These are phyloP conservation scores for Fusarium verrucosum DNA, from an alignment of 2,329 filamentous ascomycete species.

Conservation along the genomic window DNA sequence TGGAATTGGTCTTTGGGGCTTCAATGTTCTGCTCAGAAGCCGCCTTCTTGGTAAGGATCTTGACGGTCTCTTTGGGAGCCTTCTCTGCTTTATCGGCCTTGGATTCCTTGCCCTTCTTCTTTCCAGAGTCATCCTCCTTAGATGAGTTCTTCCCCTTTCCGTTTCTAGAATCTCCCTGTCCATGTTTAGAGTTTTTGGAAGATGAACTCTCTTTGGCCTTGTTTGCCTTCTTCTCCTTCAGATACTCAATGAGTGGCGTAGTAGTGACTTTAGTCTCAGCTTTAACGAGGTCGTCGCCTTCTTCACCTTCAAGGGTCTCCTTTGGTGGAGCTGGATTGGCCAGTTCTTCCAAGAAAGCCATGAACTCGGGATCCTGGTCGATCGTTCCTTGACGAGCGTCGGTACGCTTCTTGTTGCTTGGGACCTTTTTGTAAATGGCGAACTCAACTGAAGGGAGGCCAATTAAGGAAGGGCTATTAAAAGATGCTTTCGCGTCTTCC, in stretches of 20 bases:
- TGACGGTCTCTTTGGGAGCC: slow-evolving; percentile 66
- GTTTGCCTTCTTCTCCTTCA: slow-evolving; percentile 91
- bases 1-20: slow-evolving; percentile 54
- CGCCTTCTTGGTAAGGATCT: slow-evolving; percentile 69
- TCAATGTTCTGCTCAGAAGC: slow-evolving; percentile 60
- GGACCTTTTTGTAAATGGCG: slow-evolving; percentile 83
- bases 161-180: slow-evolving; percentile 63
- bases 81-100: slow-evolving; percentile 66
- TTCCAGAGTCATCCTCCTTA: slow-evolving; percentile 61
- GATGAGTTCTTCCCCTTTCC: slow-evolving; percentile 57
- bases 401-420: slow-evolving; percentile 75
- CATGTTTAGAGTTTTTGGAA: slow-evolving; percentile 61
- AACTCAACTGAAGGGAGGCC: slow-evolving; percentile 84
- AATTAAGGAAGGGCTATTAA: slow-evolving; percentile 75
- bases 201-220: slow-evolving; percentile 64
- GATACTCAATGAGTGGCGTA: slow-evolving; percentile 88
- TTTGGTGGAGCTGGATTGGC: slow-evolving; percentile 71
- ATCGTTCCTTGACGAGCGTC: slow-evolving; percentile 94
- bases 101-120: slow-evolving; percentile 71
- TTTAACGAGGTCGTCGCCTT: slow-evolving; percentile 54
- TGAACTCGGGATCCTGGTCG: slow-evolving; percentile 95
- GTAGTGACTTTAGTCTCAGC: slow-evolving; percentile 73
- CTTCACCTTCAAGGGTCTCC: slow-evolving; percentile 55
- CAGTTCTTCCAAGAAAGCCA: slow-evolving; percentile 87
- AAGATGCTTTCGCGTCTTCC: slow-evolving; percentile 83